These are phyloP conservation scores for Saturnispora sanitii DNA, from an alignment of 805 yeast species.

Conservation along the genomic window DNA sequence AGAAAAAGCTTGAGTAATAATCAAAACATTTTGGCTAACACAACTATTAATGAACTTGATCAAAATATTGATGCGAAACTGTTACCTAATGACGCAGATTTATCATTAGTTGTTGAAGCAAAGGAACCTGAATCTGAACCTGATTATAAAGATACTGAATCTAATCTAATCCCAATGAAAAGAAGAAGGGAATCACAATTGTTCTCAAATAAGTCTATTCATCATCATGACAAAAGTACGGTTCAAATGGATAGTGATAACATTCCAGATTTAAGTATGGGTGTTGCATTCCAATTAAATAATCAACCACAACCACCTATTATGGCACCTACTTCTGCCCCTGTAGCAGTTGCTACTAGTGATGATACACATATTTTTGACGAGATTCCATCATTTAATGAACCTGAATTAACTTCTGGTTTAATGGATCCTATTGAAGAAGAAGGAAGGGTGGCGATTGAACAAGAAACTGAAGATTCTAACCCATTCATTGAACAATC, in stretches of 20 bases:
- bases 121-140: slow-evolving; percentile 19
- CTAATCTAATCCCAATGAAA: slow-evolving; percentile 10
- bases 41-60: too few relatives aligned
- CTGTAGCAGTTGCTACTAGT: not conserved
- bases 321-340: not conserved
- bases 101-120: slow-evolving; percentile 9
- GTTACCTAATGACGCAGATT: not conserved
- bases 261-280: slow-evolving; percentile 4
- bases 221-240: not conserved
- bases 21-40: too few relatives aligned
- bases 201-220: slow-evolving; percentile 11
- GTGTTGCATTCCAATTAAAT: not conserved
- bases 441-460: not conserved
- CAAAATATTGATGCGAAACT: too few relatives aligned
- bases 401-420: not conserved
- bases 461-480: not conserved
- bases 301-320: not conserved
- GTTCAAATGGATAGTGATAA: not conserved
- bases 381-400: not conserved
- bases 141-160: slow-evolving; percentile 12
- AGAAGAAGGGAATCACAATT: slow-evolving; percentile 6
- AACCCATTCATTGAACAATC: not conserved
- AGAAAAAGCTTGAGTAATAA: too few relatives aligned
- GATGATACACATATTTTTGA: not conserved
- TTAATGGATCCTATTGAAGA: not conserved